Base-by-base conservation (phyloP, 2,329 filamentous ascomycete genomes). In the Pseudogymnoascus sp. region DNA sequence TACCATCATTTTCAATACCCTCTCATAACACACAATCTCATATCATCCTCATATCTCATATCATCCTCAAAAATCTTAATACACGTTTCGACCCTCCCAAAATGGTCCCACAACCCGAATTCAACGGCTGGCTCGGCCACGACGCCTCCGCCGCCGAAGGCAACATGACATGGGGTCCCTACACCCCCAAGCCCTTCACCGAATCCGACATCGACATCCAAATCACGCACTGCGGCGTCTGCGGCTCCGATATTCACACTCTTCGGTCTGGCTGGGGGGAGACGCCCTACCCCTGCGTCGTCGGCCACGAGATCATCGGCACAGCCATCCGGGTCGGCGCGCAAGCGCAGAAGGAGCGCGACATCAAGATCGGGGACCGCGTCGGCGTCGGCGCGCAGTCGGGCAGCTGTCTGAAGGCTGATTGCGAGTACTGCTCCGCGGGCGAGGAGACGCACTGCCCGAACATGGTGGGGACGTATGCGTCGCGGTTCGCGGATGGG, bases 331-430 rank as follows among this genome's bases (percentile, higher is more conserved):
- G 74, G 6, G 67, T 80, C 26, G 79, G 78, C 4, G 31, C 47
- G 2, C 47, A 53, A 33, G 47, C 47, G 1, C 66, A 69, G 2
- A 61, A 67, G 24, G 69, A 75, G 11, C 70, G 63, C 5, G 66
- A 72, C 8, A 76, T 81, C 68, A 72, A 76, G 42, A 62, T 81
- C 29, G 81, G 82, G 42, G 81, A 84, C 64, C 74, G 80, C 13
- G 79, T 81, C 21, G 79, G 79, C 19, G 72, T 81, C 37, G 79
- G 79, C 62, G 78, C 79, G 4, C 79, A 81, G 64, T 76, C 75
- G 44, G 68, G 67, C 60, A 74, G 77, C 10, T 82, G 80, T 67
- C 70, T 77, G 29, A 47, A 67, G 64, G 50, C 72, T 61, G 63
- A 68, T n/a, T 71, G 69, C 61, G 61, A 66, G 13, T 50, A 63